Conservation (phyloP, 768 basidiomycete species). For the Lactarius hengduanensis region DNA sequence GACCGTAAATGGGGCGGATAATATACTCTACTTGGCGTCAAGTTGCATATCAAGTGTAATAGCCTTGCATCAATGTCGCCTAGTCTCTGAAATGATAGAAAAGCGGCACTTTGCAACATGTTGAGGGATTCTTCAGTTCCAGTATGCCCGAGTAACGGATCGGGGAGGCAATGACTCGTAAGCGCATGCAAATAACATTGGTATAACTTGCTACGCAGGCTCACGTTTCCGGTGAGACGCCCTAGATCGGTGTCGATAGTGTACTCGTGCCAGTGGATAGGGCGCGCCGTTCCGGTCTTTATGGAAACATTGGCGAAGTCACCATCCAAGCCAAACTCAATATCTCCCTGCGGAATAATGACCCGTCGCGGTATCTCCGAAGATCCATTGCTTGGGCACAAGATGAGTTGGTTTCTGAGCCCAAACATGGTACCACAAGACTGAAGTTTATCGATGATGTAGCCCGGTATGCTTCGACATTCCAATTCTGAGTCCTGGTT, state of each 20-base stretch:
- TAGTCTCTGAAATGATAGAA: conserved; percentile 42
- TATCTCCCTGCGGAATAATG: conserved; percentile 12
- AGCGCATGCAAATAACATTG: conserved; percentile 47
- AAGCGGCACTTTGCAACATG: conserved; percentile 39
- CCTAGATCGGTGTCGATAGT: conserved; percentile 35
- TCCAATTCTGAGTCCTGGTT: conserved; percentile 36
- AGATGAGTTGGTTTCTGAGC: background rate
- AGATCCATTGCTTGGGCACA: background rate
- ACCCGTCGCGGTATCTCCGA: background rate
- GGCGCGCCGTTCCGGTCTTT: background rate
- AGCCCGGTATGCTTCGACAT: conserved; percentile 42
- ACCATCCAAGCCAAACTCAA: background rate
- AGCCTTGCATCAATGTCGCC: background rate
- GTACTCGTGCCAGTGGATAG: conserved; percentile 34
- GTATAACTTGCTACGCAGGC: conserved; percentile 36
- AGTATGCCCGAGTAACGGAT: conserved; percentile 43
- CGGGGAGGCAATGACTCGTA: conserved; percentile 42
- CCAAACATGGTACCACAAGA: background rate
- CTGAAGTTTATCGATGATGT: conserved; percentile 16
- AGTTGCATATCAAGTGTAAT: background rate
- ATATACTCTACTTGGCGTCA: background rate
- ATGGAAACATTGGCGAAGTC: background rate
- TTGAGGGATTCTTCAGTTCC: conserved; percentile 46
- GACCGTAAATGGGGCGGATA: background rate
- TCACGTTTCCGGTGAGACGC: conserved; percentile 33